These are phyloP conservation scores for Yamadazyma spencermartinsiae DNA, from an alignment of 1,139 yeast genomes.

Conservation along the genomic window DNA sequence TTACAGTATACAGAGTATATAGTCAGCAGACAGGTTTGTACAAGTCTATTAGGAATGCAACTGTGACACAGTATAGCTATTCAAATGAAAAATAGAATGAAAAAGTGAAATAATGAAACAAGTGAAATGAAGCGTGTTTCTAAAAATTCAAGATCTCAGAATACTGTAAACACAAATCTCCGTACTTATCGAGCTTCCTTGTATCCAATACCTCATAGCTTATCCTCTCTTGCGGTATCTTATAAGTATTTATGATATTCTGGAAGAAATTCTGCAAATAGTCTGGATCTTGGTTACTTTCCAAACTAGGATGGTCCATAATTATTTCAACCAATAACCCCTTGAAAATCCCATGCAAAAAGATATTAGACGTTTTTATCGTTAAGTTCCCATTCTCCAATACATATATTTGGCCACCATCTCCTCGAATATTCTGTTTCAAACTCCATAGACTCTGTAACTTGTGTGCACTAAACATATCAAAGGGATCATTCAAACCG, in stretches of 20 bases:
- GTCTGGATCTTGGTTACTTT: conserved; percentile 10
- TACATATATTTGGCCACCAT: conserved; percentile 67
- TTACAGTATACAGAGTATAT: not conserved
- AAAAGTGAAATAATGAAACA: too few species aligned
- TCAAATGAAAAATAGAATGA: too few species aligned
- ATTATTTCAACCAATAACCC: conserved; percentile 68
- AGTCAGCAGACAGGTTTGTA: not conserved
- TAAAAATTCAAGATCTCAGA: conserved; percentile 45
- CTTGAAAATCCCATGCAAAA: conserved; percentile 71
- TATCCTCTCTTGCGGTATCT: conserved; percentile 43
- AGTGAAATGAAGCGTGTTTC: too few species aligned
- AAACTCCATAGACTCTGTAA: conserved; percentile 72
- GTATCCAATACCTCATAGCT: conserved; percentile 35
- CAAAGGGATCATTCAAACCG: conserved; percentile 52
- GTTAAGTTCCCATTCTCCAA: conserved; percentile 47
- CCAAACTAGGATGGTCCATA: conserved; percentile 20
- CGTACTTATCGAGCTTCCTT: conserved; percentile 30
- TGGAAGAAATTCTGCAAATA: conserved; percentile 24
- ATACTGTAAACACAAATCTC: conserved; percentile 50
- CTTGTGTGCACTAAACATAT: conserved; percentile 50
- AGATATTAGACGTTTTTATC: conserved; percentile 68
- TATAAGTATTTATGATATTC: conserved; percentile 34
- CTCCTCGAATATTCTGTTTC: conserved; percentile 74
- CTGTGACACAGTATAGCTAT: too few species aligned
- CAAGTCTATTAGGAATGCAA: too few species aligned